Base-by-base conservation (phyloP, 2,329 filamentous ascomycete genomes). In the Exophiala oligosperma region DNA sequence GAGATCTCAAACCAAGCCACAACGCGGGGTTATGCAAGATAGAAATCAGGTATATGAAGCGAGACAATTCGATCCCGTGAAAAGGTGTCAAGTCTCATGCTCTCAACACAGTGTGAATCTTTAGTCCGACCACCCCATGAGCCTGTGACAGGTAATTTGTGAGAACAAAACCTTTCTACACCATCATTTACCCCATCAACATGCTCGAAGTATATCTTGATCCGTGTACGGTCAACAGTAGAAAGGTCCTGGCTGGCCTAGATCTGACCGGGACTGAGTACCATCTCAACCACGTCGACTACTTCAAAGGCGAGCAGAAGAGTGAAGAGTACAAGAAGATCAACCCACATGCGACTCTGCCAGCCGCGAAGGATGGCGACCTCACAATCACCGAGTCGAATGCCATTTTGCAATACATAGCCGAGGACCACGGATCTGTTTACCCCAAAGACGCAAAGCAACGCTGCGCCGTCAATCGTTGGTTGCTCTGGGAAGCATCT, bases 401-500 rank as follows among this genome's bases (percentile, higher is more conserved):
- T 59, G 72, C 75, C 21, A 77, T 77, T 54, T 60, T 77, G 41
- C 69, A 70, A 59, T 77, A 77, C 59, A 73, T 71, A 38, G 74
- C 74, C 17, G 75, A 77, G 41, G 56, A 67, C 24, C 60, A 57
- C 41, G 66, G 67, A 14, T 58, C 68, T 3, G 68, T 71, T 38
- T 77, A 76, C 55, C 74, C 75, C 1, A 72, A 71, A 49, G 74
- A 77, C 56, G 62, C 71, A 29, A 74, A 75, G 61, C 51, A 69
- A 49, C 72, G 75, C 23, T 73, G 73, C 9, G 64, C 72, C 17
- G 66, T 75, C 58, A 76, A 77, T 55, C 63, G 70, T 7, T 77
- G 74, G 74, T 66, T 77, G 11, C 69, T 77, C 2, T 77, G 75
- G 75, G 75, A 77, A 54, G 68, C 73, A 0, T 71, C 68, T 1